Evolutionary conservation across 257 asterid species (phyloP).

Genomic region (Lantana camara): DNA sequence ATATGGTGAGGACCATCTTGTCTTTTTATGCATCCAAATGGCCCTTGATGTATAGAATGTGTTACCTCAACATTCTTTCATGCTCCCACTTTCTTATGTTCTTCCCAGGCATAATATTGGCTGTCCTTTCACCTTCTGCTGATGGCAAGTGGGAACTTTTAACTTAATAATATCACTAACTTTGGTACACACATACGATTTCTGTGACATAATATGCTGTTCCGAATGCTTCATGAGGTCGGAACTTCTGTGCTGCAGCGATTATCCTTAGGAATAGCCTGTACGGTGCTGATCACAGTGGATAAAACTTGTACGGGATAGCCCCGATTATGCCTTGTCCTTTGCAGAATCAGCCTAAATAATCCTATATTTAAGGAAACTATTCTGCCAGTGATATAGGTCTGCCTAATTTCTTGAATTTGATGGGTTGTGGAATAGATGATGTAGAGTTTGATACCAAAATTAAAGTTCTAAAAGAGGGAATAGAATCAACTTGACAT

Average conservation of each 20-base stretch:
- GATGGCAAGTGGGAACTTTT: slow-evolving; percentile 35
- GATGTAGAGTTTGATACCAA: background rate
- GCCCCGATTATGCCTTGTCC: slow-evolving; percentile 27
- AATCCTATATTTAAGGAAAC: slow-evolving; percentile 17
- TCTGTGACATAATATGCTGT: slow-evolving; percentile 32
- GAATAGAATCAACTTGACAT: slow-evolving; percentile 25
- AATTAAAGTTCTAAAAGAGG: slow-evolving; percentile 17
- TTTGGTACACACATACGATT: no score
- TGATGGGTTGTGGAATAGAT: background rate
- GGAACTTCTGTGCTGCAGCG: background rate
- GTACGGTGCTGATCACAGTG: background rate
- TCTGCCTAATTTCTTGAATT: slow-evolving; percentile 31
- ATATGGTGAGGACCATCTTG: slow-evolving; percentile 30
- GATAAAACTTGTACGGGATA: slow-evolving; percentile 17
- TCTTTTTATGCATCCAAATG: slow-evolving; percentile 31
- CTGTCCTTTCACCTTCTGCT: slow-evolving; percentile 39
- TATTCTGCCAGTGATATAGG: slow-evolving; percentile 16
- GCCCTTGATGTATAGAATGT: slow-evolving; percentile 29
- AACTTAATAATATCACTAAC: slow-evolving; percentile 21
- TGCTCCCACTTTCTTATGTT: slow-evolving; percentile 52
- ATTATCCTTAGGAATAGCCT: background rate
- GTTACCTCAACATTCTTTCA: slow-evolving; percentile 44
- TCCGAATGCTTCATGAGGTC: background rate
- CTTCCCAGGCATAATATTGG: slow-evolving; percentile 35
- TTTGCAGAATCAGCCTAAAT: slow-evolving; percentile 24